These are phyloP conservation scores for Saccharomyces hybrid DNA, from an alignment of 1,139 yeast species.

Conservation along the genomic window DNA sequence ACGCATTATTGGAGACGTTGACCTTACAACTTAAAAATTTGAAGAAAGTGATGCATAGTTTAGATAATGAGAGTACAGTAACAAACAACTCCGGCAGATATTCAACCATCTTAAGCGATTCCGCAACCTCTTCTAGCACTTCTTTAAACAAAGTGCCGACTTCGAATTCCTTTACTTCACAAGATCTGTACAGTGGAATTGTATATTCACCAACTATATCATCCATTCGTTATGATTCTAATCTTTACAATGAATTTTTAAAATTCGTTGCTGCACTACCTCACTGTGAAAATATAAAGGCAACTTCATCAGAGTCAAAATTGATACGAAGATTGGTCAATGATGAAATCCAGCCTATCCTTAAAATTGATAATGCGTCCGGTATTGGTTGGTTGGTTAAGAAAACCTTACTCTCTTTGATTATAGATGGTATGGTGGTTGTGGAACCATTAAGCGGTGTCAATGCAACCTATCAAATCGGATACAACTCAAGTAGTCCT, in stretches of 20 bases:
- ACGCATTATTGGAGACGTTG: constrained; percentile 54
- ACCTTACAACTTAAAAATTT: constrained; percentile 65
- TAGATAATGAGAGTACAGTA: constrained; percentile 33
- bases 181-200: constrained; percentile 14
- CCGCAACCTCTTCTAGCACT: constrained; percentile 14
- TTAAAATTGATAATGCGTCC: constrained; percentile 53
- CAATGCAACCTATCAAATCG: constrained; percentile 44
- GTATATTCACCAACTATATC: constrained; percentile 49
- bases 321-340: constrained; percentile 57
- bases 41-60: constrained; percentile 47
- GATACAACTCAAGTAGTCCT: constrained; percentile 4
- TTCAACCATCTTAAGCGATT: constrained; percentile 13
- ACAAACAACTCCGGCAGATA: constrained; percentile 9
- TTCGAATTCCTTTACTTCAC: constrained; percentile 8
- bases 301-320: constrained; percentile 40
- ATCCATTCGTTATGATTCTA: constrained; percentile 53
- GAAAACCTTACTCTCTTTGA: constrained; percentile 52
- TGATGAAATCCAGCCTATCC: constrained; percentile 75
- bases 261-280: constrained; percentile 32
- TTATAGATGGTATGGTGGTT: constrained; percentile 75
- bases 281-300: constrained; percentile 29
- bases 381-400: constrained; percentile 53
- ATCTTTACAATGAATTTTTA: constrained; percentile 32
- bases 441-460: constrained; percentile 85
- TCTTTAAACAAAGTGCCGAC: constrained; percentile 16